Conservation (phyloP, 2,329 filamentous ascomycete species). For the Scedosporium aurantiacum region DNA sequence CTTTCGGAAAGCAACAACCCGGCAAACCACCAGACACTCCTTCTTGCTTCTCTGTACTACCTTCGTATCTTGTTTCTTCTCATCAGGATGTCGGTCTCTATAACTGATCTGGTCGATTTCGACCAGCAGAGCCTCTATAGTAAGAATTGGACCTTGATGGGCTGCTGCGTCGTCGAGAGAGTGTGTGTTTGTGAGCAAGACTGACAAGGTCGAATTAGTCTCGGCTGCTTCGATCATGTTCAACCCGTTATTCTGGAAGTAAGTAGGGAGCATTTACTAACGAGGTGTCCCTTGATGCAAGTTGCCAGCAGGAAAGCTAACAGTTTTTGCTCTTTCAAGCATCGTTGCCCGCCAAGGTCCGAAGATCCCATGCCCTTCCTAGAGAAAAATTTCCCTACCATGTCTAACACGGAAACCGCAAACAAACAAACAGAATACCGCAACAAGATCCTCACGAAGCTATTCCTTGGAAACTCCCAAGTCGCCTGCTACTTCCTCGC, state of each 20-base stretch:
- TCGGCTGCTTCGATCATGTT: constrained; percentile 76
- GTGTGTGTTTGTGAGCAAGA: neutral
- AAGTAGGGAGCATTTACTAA: constrained; percentile 28
- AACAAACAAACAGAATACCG: constrained; percentile 60
- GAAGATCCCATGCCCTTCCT: constrained; percentile 9
- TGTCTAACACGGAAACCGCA: constrained; percentile 10
- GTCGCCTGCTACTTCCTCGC: constrained; percentile 85
- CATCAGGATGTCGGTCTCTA: constrained; percentile 27
- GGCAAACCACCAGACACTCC: too few relatives aligned
- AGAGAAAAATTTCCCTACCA: constrained; percentile 9
- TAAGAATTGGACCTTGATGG: constrained; percentile 28
- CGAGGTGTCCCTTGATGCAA: neutral
- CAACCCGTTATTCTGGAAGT: constrained; percentile 99
- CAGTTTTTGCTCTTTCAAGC: constrained; percentile 31
- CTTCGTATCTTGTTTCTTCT: constrained; percentile 1
- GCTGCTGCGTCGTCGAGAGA: neutral
- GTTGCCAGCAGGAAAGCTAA: constrained; percentile 20
- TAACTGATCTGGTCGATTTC: constrained; percentile 47
- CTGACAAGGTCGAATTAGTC: constrained; percentile 41
- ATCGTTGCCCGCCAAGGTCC: constrained; percentile 74
- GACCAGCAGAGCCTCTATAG: constrained; percentile 54
- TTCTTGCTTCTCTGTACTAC: too few relatives aligned
- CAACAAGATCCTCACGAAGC: constrained; percentile 76
- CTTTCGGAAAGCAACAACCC: too few relatives aligned
- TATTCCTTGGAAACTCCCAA: constrained; percentile 68